Evolutionary conservation across 306 rosid species (phyloP), one percentile per base, ranked within the genome.

Genomic region (Dryas octopetala): DNA sequence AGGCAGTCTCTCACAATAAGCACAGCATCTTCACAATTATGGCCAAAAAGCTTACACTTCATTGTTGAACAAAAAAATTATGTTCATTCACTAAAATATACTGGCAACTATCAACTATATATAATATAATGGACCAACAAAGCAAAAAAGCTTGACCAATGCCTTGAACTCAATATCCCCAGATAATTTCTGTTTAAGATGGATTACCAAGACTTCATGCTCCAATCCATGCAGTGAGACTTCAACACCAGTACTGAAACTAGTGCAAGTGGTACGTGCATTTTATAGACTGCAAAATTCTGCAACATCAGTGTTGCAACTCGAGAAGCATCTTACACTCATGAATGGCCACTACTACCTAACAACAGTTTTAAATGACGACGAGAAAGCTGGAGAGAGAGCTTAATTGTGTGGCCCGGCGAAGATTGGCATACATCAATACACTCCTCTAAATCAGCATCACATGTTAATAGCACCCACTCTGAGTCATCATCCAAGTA

Each of bases 401-500:
- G 94, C 85, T 91, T 96, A 78, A 96, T 89, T 7, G 94, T 89
- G 43, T 75, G 70, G 74, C 63, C 62, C 66, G 55, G 81, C 48
- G 88, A 85, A 53, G 90, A 80, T 82, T 78, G 90, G 69, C 80
- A 81, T 14, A 96, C 91, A 80, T 89, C 98, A 78, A 96, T 82
- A 76, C 99, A 96, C 78, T 96, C 99, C 78, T 90, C 96, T 60
- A 90, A 81, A 83, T 96, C 98, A 76, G 87, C 89, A 83, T 92
- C 98, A 83, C 98, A 89, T 44, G 98, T 92, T 62, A 92, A 83
- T 53, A 96, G 81, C 16, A 96, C 92, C 99, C 99, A 90, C 59
- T 96, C 99, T 6, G 79, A 79, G 52, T 96, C 99, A 77, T 96
- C 99, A 43, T 96, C 99, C 87, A 96, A 88, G 76, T 96, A 96